Evolutionary conservation across 345 rosid species (phyloP).

Genomic region (Eucalyptus curtisii): DNA sequence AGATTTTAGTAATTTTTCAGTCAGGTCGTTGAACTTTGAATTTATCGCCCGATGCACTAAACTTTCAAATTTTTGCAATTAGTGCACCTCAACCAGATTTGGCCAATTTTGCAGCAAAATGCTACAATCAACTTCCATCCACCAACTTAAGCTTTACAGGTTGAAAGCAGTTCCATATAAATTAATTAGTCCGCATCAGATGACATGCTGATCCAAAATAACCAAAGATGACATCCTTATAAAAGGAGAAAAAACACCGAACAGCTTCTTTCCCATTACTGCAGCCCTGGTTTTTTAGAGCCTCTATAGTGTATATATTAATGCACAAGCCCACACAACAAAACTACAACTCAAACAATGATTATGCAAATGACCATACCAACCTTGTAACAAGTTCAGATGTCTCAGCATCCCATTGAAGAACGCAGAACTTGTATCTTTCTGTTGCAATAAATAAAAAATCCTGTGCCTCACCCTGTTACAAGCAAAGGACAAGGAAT

Average conservation of each 20-base stretch:
- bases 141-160: background rate
- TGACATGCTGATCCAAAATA: background rate
- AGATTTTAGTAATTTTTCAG: background rate
- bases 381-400: conserved; percentile 91
- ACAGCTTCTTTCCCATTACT: background rate
- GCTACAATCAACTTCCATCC: background rate
- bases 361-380: background rate
- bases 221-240: background rate
- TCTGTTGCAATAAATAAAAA: conserved; percentile 85
- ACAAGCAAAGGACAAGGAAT: background rate
- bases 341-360: background rate
- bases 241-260: background rate
- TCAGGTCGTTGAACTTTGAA: background rate
- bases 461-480: conserved; percentile 87
- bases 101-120: background rate
- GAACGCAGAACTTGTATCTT: conserved; percentile 83
- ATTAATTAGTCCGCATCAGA: background rate
- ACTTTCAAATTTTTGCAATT: background rate
- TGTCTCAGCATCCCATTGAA: conserved; percentile 80
- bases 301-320: background rate
- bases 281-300: background rate
- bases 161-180: background rate
- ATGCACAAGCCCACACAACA: background rate
- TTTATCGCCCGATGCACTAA: background rate
- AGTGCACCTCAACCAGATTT: background rate